A percentile compares a stretch with the other conserved stretches of the same genome.
phyloP scores from a whole-genome alignment of 1,284 basidiomycete genomes.

The Coriolopsis trogii region DNA sequence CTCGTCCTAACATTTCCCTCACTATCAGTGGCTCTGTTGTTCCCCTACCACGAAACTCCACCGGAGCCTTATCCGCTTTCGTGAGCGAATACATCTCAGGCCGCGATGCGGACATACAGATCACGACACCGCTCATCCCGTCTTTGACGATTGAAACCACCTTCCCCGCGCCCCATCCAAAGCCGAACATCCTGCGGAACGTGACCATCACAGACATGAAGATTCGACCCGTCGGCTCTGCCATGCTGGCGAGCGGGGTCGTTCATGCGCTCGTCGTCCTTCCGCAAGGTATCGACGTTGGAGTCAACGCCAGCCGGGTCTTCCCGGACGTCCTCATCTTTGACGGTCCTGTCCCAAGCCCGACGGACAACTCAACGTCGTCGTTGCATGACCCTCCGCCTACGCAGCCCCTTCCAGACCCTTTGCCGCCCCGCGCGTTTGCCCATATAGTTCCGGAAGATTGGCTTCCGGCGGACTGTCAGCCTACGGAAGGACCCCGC shows the following conservation, averaged over 20 bases:
- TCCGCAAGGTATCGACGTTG: conserved; percentile 65
- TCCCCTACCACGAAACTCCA: conserved; percentile 48
- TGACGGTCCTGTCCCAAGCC: conserved; percentile 62
- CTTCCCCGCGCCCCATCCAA: conserved; percentile 66
- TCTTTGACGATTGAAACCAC: conserved; percentile 47
- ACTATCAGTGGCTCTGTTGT: conserved; percentile 59
- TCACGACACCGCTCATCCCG: conserved; percentile 57
- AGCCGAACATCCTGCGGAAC: conserved; percentile 64
- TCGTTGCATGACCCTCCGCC: conserved; percentile 40
- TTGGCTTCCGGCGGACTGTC: conserved; percentile 63
- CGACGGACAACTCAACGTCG: conserved; percentile 2
- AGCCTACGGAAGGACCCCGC: conserved; percentile 41
- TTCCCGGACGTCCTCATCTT: conserved; percentile 76
- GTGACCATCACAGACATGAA: conserved; percentile 77
- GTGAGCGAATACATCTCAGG: conserved; percentile 63
- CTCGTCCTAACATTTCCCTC: conserved; percentile 69
- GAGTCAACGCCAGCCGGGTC: conserved; percentile 60
- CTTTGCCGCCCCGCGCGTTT: conserved; percentile 70
- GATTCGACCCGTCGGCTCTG: conserved; percentile 50
- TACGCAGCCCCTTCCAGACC: conserved; percentile 54
- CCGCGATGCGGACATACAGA: conserved; percentile 54
- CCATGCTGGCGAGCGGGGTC: conserved; percentile 66
- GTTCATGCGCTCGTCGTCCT: conserved; percentile 66
- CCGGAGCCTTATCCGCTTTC: conserved; percentile 59
- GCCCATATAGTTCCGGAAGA: conserved; percentile 69